phyloP scores from a whole-genome alignment of 306 rosid species.

The Adenanthera pavonina region DNA sequence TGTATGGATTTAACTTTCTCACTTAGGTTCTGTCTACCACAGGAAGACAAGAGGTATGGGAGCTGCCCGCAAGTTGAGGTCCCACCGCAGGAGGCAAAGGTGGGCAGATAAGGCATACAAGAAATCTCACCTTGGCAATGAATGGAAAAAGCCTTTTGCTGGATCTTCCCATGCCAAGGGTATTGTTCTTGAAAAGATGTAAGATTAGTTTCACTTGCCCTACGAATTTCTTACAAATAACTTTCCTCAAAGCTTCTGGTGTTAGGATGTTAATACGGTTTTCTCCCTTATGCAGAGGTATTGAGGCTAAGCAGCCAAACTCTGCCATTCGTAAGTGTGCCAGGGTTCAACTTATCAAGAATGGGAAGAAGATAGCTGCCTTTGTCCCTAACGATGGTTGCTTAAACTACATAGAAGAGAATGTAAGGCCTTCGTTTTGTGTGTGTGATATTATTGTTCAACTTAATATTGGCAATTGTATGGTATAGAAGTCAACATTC shows the following conservation, averaged over 20 bases:
- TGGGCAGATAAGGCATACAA: slow-evolving; percentile 84
- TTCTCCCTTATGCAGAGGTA: slow-evolving; percentile 56
- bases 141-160: slow-evolving; percentile 88
- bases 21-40: background rate
- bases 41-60: slow-evolving; percentile 82
- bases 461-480: background rate
- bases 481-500: background rate
- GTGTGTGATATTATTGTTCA: background rate
- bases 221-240: too few species aligned
- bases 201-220: slow-evolving; percentile 2
- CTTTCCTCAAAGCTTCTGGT: background rate
- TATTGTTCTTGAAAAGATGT: slow-evolving; percentile 85
- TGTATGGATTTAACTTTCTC: background rate
- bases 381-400: slow-evolving; percentile 88
- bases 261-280: background rate
- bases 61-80: slow-evolving; percentile 75
- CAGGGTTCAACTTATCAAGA: slow-evolving; percentile 78
- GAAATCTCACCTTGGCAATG: slow-evolving; percentile 75
- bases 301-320: slow-evolving; percentile 90
- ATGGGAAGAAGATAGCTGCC: slow-evolving; percentile 86
- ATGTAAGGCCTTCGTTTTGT: slow-evolving; percentile 44
- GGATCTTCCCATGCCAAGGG: slow-evolving; percentile 92
- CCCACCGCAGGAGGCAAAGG: slow-evolving; percentile 69
- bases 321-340: slow-evolving; percentile 89
- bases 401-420: slow-evolving; percentile 75